phyloP scores from a whole-genome alignment of 2,329 filamentous ascomycete genomes.

The Colletotrichum chrysophilum region DNA sequence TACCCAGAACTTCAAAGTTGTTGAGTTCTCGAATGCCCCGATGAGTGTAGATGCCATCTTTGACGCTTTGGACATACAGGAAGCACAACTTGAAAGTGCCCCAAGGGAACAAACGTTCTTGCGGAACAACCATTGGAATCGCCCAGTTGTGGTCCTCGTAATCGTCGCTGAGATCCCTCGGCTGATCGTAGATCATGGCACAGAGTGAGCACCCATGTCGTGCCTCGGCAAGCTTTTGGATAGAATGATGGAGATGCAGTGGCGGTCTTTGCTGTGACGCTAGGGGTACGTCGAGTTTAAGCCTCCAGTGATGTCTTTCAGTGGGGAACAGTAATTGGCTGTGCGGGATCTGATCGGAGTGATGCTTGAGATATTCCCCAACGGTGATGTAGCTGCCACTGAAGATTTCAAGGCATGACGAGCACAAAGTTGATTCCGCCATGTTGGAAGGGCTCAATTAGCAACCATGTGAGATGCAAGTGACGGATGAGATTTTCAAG shows the following conservation, averaged over 20 bases:
- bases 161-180: neutral
- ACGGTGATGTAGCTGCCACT: neutral
- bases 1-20: neutral
- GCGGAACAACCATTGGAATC: neutral
- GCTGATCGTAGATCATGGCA: neutral
- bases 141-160: neutral
- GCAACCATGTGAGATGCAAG: rapidly evolving
- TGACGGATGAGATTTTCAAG: neutral
- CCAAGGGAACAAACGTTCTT: neutral
- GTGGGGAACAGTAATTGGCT: neutral
- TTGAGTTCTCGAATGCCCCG: neutral
- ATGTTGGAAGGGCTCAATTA: neutral
- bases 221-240: neutral
- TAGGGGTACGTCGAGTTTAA: neutral
- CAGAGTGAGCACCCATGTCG: neutral
- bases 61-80: neutral
- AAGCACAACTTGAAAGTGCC: neutral
- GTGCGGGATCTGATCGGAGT: neutral
- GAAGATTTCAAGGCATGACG: neutral
- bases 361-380: neutral
- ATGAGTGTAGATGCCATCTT: neutral
- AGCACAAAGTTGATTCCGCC: neutral
- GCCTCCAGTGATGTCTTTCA: neutral
- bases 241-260: neutral
- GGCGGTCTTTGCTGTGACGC: neutral